Conservation (phyloP, 805 yeast genomes). For the Lipomyces orientalis region DNA sequence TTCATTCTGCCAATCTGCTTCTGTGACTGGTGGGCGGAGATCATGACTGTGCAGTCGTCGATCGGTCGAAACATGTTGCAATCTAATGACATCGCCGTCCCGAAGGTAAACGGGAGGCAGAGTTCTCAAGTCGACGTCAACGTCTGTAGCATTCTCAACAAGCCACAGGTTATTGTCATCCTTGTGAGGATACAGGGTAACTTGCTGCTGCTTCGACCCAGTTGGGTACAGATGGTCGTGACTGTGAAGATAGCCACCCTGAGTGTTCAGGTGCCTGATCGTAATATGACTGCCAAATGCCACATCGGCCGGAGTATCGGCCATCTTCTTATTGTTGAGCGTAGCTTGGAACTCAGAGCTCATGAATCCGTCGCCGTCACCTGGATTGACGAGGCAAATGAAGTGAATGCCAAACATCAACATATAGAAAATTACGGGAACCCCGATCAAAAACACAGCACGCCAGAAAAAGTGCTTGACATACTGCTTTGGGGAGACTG, state of each 20-base stretch:
- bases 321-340: slow-evolving; percentile 52
- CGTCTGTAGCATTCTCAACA: slow-evolving; percentile 46
- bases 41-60: slow-evolving; percentile 73
- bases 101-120: slow-evolving; percentile 54
- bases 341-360: slow-evolving; percentile 71
- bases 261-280: slow-evolving; percentile 68
- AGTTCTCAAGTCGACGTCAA: slow-evolving; percentile 41
- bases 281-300: slow-evolving; percentile 74
- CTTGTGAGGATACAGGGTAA: slow-evolving; percentile 68
- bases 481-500: slow-evolving; percentile 46
- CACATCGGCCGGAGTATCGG: slow-evolving; percentile 65
- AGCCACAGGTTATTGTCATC: slow-evolving; percentile 78
- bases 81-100: slow-evolving; percentile 62
- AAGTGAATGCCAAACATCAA: slow-evolving; percentile 65
- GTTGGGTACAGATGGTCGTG: slow-evolving; percentile 65
- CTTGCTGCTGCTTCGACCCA: slow-evolving; percentile 79
- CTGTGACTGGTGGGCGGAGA: slow-evolving; percentile 83
- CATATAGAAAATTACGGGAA: slow-evolving; percentile 67
- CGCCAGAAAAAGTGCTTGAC: slow-evolving; percentile 52
- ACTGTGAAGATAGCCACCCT: slow-evolving; percentile 83
- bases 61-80: slow-evolving; percentile 74
- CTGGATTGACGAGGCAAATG: slow-evolving; percentile 51
- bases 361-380: slow-evolving; percentile 67
- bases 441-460: slow-evolving; percentile 51
- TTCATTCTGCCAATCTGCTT: slow-evolving; percentile 87